These are phyloP conservation scores for Warburgia ugandensis DNA, from an alignment of 164 flowering plant genomes.

Conservation along the genomic window DNA sequence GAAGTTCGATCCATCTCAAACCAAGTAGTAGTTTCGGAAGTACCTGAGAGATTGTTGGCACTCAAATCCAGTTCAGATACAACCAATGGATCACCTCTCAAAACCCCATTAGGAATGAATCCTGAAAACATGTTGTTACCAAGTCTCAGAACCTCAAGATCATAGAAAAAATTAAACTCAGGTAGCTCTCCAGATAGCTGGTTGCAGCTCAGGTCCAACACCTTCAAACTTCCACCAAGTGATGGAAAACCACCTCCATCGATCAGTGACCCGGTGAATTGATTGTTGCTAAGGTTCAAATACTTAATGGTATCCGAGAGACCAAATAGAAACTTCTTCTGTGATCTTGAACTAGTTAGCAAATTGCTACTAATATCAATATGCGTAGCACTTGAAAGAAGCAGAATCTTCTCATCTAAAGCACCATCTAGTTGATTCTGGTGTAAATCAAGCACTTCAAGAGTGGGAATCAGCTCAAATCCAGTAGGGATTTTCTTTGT, in stretches of 20 bases:
- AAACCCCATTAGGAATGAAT: slow-evolving; percentile 59
- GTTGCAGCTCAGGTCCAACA: slow-evolving; percentile 92
- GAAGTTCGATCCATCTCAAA: too few relatives aligned
- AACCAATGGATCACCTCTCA: slow-evolving; percentile 73
- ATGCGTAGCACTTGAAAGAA: slow-evolving; percentile 50
- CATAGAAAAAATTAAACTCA: slow-evolving; percentile 75
- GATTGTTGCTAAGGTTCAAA: slow-evolving; percentile 49
- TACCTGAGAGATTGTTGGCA: slow-evolving; percentile 92
- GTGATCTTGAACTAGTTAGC: slow-evolving; percentile 38
- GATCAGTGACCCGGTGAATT: slow-evolving; percentile 38
- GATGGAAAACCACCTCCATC: slow-evolving; percentile 31
- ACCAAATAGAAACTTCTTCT: slow-evolving; percentile 44
- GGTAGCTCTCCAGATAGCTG: slow-evolving; percentile 86
- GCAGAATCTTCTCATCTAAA: slow-evolving; percentile 53
- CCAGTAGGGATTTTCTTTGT: slow-evolving; percentile 54
- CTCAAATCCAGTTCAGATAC: slow-evolving; percentile 84
- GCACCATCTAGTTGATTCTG: slow-evolving; percentile 64
- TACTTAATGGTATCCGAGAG: slow-evolving; percentile 60
- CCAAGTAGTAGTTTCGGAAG: too few relatives aligned
- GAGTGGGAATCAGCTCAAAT: slow-evolving; percentile 45
- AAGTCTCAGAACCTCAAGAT: slow-evolving; percentile 72
- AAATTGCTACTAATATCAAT: slow-evolving; percentile 81
- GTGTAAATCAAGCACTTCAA: slow-evolving; percentile 77
- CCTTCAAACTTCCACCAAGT: slow-evolving; percentile 41
- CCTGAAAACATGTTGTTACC: slow-evolving; percentile 77